phyloP scores from a whole-genome alignment of 2,329 filamentous ascomycete species.

The Stromatinia cepivora region DNA sequence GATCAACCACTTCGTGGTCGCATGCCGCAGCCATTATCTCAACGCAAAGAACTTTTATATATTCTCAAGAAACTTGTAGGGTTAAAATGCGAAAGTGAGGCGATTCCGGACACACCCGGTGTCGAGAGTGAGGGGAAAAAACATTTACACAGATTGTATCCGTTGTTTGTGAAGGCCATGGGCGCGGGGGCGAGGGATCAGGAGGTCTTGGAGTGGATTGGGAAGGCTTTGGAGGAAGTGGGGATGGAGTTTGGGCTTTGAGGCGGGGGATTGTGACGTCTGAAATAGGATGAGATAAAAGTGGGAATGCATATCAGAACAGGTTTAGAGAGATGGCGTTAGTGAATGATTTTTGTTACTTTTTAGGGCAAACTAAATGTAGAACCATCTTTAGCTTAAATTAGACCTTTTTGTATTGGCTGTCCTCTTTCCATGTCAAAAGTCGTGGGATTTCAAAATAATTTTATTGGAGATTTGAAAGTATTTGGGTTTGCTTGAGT shows the following conservation, averaged over 20 bases:
- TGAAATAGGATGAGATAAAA: constrained; percentile 16
- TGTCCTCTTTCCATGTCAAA: not conserved
- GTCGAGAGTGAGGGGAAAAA: constrained; percentile 62
- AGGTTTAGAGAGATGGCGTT: not conserved
- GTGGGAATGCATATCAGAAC: not conserved
- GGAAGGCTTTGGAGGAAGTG: constrained; percentile 61
- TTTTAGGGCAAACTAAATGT: not conserved
- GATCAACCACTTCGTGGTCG: constrained; percentile 87
- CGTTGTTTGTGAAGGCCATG: constrained; percentile 67
- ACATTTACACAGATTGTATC: constrained; percentile 80
- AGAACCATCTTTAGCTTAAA: not conserved
- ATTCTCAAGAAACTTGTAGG: constrained; percentile 66
- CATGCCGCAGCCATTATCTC: constrained; percentile 83
- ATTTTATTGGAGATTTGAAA: not conserved
- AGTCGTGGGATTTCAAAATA: not conserved
- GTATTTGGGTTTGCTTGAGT: constrained; percentile 10
- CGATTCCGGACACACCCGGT: constrained; percentile 59
- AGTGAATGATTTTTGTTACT: not conserved
- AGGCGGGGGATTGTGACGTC: constrained; percentile 11
- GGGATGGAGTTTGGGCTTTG: constrained; percentile 53
- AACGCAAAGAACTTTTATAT: constrained; percentile 75
- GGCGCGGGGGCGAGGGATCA: constrained; percentile 62
- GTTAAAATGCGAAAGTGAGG: constrained; percentile 67
- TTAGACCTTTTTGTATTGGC: not conserved
- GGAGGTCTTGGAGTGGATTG: constrained; percentile 57